These are phyloP conservation scores for Xylariales sp. DNA, from an alignment of 2,329 filamentous ascomycete genomes.

Conservation along the genomic window DNA sequence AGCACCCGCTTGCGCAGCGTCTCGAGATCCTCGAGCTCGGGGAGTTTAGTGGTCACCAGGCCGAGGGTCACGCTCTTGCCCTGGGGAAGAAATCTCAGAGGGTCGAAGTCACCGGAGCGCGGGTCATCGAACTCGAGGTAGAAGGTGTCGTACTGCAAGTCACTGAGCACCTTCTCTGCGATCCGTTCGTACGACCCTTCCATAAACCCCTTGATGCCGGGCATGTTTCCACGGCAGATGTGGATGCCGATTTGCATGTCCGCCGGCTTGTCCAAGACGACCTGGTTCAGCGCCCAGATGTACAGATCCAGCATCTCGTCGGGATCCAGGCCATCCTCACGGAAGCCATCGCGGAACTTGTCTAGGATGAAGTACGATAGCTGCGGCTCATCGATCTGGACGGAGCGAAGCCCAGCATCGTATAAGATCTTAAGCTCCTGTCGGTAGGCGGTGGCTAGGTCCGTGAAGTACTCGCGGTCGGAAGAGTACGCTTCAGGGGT, in stretches of 20 bases:
- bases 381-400: conserved; percentile 53
- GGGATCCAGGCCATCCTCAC: conserved; percentile 47
- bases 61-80: conserved; percentile 47
- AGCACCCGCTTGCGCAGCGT: conserved; percentile 37
- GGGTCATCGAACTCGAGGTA: conserved; percentile 49
- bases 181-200: conserved; percentile 48
- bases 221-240: conserved; percentile 47
- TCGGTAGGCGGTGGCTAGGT: conserved; percentile 49
- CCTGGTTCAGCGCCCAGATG: conserved; percentile 58
- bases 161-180: conserved; percentile 42
- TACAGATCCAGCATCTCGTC: conserved; percentile 54
- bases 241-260: conserved; percentile 61
- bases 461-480: conserved; percentile 49
- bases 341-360: conserved; percentile 50
- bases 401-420: conserved; percentile 44
- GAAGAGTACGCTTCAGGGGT: conserved; percentile 38
- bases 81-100: conserved; percentile 40
- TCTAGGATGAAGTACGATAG: conserved; percentile 54
- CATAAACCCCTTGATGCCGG: conserved; percentile 43
- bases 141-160: conserved; percentile 45
- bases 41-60: conserved; percentile 44
- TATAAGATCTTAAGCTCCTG: conserved; percentile 48
- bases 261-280: conserved; percentile 44
- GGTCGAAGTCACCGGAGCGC: conserved; percentile 44
- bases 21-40: conserved; percentile 38